Conservation (phyloP, 164 flowering plant genomes). For the Nymphaea colorata region DNA sequence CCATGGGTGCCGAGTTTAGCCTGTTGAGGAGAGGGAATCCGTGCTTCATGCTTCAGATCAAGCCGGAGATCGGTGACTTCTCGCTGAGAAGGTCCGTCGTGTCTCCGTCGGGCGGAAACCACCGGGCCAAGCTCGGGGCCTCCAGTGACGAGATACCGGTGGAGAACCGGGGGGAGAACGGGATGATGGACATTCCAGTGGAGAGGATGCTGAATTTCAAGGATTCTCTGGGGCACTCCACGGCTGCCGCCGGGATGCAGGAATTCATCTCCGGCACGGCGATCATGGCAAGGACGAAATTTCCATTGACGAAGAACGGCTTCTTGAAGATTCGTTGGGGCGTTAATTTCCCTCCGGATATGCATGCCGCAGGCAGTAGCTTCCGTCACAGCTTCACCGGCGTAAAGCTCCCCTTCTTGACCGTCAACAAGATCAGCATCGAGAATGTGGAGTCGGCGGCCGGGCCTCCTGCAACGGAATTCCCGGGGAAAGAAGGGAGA, state of each 20-base stretch:
- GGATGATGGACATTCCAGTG: constrained; percentile 17
- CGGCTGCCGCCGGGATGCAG: background rate
- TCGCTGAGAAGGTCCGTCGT: constrained; percentile 29
- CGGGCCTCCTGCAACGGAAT: background rate
- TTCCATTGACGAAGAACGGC: constrained; percentile 40
- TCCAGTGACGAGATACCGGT: constrained; percentile 10
- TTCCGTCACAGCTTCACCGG: constrained; percentile 3
- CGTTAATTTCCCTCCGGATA: constrained; percentile 34
- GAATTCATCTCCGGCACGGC: constrained; percentile 38
- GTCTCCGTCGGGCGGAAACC: constrained; percentile 2
- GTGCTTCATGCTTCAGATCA: constrained; percentile 23
- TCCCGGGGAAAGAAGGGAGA: background rate
- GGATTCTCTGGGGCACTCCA: background rate
- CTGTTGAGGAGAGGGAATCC: constrained; percentile 24
- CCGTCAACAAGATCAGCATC: constrained; percentile 56
- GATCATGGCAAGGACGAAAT: constrained; percentile 35
- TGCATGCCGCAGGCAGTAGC: background rate
- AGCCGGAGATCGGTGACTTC: constrained; percentile 45
- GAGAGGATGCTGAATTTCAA: background rate
- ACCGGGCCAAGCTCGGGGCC: background rate
- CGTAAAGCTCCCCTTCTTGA: constrained; percentile 43
- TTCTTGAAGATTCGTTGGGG: constrained; percentile 53
- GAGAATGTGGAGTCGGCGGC: constrained; percentile 25
- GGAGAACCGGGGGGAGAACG: constrained; percentile 16
- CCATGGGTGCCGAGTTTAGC: constrained; percentile 42